These are phyloP conservation scores for Laburnicola sp. DNA, from an alignment of 2,329 filamentous ascomycete species.

Conservation along the genomic window DNA sequence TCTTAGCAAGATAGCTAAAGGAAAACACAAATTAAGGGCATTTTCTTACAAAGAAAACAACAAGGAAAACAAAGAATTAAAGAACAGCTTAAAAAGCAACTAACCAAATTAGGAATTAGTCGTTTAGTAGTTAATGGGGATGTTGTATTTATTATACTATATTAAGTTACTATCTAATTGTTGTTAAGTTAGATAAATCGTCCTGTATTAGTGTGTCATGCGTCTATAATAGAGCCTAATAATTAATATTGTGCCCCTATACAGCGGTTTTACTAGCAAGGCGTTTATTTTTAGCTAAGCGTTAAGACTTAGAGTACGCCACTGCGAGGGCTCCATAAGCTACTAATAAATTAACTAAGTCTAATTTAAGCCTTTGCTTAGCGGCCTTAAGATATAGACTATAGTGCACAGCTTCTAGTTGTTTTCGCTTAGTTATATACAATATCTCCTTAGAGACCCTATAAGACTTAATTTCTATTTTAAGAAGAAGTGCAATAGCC, in stretches of 20 bases:
- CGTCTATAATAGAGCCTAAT: too few relatives aligned
- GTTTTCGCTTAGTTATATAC: constrained; percentile 14
- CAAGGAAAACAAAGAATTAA: too few relatives aligned
- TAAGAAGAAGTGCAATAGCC: constrained; percentile 16
- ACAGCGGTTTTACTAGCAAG: neutral
- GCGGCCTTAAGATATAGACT: constrained; percentile 9
- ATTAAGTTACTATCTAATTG: too few relatives aligned
- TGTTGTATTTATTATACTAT: too few relatives aligned
- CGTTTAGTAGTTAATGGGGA: too few relatives aligned
- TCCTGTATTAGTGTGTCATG: too few relatives aligned
- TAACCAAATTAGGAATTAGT: too few relatives aligned
- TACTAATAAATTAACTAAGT: neutral
- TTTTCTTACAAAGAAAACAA: too few relatives aligned
- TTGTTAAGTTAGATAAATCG: too few relatives aligned
- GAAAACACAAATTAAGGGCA: too few relatives aligned
- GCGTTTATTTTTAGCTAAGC: neutral
- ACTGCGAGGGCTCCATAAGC: neutral
- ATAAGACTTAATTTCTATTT: constrained; percentile 17
- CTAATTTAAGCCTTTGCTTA: constrained; percentile 4
- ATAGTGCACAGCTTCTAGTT: constrained; percentile 10
- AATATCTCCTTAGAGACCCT: constrained; percentile 18
- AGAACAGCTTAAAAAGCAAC: too few relatives aligned
- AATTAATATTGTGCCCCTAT: constrained; percentile 10
- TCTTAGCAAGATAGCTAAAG: too few relatives aligned
- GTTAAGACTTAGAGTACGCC: neutral